Conservation (phyloP, 1,139 yeast genomes). For the Yamadazyma dendronema region DNA sequence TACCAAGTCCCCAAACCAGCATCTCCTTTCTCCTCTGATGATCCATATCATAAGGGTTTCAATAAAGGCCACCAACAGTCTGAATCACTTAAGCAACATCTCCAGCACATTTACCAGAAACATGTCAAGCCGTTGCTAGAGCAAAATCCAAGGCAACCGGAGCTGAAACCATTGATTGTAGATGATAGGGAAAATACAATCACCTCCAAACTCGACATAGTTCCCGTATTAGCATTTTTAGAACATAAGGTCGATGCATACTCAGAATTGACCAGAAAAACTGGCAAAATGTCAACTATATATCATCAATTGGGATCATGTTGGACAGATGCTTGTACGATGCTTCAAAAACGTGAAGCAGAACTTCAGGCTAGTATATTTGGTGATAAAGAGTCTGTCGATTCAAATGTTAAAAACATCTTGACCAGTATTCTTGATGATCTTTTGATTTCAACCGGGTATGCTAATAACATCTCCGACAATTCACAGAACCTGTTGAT, state of each 20-base stretch:
- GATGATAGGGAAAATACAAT: slow-evolving; percentile 39
- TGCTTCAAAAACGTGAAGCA: slow-evolving; percentile 29
- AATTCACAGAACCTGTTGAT: neutral
- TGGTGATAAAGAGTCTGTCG: slow-evolving; percentile 4
- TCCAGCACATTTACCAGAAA: slow-evolving; percentile 14
- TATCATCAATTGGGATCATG: slow-evolving; percentile 30
- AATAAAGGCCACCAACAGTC: slow-evolving; percentile 33
- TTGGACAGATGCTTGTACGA: slow-evolving; percentile 39
- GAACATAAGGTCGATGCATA: slow-evolving; percentile 31
- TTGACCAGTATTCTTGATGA: slow-evolving; percentile 9
- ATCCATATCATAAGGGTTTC: slow-evolving; percentile 36
- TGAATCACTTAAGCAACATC: slow-evolving; percentile 21
- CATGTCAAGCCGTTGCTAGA: slow-evolving; percentile 15
- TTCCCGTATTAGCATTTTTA: slow-evolving; percentile 32
- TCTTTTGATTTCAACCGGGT: slow-evolving; percentile 3
- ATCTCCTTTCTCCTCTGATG: slow-evolving; percentile 5
- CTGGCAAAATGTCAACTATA: slow-evolving; percentile 28
- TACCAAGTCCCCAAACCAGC: neutral
- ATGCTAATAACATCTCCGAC: slow-evolving; percentile 1
- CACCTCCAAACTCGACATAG: slow-evolving; percentile 30
- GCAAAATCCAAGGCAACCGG: slow-evolving; percentile 1
- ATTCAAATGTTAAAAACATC: slow-evolving; percentile 8
- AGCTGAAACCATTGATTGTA: slow-evolving; percentile 12
- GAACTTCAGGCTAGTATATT: slow-evolving; percentile 18
- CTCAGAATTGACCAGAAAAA: slow-evolving; percentile 21